phyloP scores from a whole-genome alignment of 1,284 basidiomycete species.

The Anthracocystis walkeri region DNA sequence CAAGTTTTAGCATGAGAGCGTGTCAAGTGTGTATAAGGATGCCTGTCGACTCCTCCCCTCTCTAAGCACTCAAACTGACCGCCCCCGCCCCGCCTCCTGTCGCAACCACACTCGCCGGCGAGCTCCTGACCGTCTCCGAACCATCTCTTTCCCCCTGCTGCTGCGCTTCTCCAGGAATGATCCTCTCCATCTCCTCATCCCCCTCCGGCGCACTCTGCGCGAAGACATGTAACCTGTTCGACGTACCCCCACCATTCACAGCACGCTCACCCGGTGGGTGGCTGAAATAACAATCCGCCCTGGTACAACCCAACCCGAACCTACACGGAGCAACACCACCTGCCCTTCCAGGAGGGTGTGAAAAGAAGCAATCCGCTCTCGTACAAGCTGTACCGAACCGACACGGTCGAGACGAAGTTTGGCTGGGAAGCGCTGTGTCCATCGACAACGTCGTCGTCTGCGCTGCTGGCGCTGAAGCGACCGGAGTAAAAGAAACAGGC shows the following conservation, averaged over 20 bases:
- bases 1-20: too few species aligned
- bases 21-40: too few species aligned
- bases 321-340: conserved; percentile 23
- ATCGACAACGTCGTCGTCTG: conserved; percentile 13
- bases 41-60: neutral
- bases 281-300: conserved; percentile 36
- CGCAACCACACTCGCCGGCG: neutral
- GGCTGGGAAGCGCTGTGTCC: conserved; percentile 20
- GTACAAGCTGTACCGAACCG: conserved; percentile 54
- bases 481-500: neutral
- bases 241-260: conserved; percentile 1
- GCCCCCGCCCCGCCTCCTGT: neutral
- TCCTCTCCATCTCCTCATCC: conserved; percentile 36
- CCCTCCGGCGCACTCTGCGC: neutral
- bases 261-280: conserved; percentile 38
- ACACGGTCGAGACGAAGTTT: conserved; percentile 35
- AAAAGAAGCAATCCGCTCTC: conserved; percentile 54
- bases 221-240: conserved; percentile 22
- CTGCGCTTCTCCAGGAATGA: conserved; percentile 17
- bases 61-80: conserved; percentile 1
- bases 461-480: conserved; percentile 3
- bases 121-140: neutral
- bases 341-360: conserved; percentile 33
- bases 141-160: neutral
- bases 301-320: conserved; percentile 47